phyloP scores from a whole-genome alignment of 768 basidiomycete genomes.

The Cystobasidium onofrii region DNA sequence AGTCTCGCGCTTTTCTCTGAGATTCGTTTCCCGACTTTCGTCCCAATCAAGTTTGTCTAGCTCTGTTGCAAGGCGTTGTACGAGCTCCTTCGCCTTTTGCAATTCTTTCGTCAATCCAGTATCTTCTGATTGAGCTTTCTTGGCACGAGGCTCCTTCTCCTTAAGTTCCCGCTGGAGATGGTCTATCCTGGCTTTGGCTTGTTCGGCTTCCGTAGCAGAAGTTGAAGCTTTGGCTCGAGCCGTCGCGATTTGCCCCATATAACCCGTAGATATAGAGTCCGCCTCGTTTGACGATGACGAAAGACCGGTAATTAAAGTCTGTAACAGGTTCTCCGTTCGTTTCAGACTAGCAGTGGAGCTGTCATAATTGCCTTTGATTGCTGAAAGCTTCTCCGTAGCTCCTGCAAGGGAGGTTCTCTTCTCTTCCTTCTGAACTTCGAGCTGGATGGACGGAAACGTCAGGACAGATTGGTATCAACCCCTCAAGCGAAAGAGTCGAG shows the following conservation, averaged over 20 bases:
- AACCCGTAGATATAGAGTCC: slow-evolving; percentile 68
- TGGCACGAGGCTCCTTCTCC: slow-evolving; percentile 66
- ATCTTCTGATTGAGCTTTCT: slow-evolving; percentile 74
- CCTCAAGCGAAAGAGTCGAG: slow-evolving; percentile 10
- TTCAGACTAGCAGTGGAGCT: slow-evolving; percentile 56
- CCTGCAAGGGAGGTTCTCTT: slow-evolving; percentile 58
- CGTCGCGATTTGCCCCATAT: slow-evolving; percentile 89
- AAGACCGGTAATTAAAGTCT: slow-evolving; percentile 85
- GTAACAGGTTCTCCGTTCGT: slow-evolving; percentile 82
- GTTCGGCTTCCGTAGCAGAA: slow-evolving; percentile 73
- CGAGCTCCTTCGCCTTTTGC: slow-evolving; percentile 46
- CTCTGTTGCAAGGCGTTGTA: slow-evolving; percentile 50
- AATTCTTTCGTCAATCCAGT: slow-evolving; percentile 65
- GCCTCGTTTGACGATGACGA: slow-evolving; percentile 60
- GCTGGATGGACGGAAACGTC: slow-evolving; percentile 47
- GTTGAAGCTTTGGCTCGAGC: slow-evolving; percentile 68
- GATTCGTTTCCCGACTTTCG: slow-evolving; percentile 59
- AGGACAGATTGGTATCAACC: slow-evolving; percentile 16
- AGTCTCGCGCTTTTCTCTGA: slow-evolving; percentile 51
- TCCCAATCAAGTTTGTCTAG: slow-evolving; percentile 57
- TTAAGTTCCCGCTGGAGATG: slow-evolving; percentile 73
- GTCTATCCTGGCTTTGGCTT: slow-evolving; percentile 63
- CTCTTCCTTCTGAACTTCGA: slow-evolving; percentile 53
- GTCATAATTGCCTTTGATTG: slow-evolving; percentile 63
- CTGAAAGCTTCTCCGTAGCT: slow-evolving; percentile 54